These are phyloP conservation scores for Cenchrus fungigraminus DNA, from an alignment of 176 grass and related monocot species.

Conservation along the genomic window DNA sequence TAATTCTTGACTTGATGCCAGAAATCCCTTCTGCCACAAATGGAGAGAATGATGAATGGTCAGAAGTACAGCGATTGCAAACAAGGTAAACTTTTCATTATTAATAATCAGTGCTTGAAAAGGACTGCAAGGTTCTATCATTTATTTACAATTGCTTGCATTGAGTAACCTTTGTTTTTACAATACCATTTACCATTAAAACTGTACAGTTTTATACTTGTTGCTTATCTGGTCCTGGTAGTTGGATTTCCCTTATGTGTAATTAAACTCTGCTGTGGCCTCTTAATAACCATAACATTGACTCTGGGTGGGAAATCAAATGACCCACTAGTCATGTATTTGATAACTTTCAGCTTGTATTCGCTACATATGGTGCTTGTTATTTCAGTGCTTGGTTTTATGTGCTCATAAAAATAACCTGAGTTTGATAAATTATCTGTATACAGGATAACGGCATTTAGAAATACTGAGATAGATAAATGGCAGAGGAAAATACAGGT, in stretches of 20 bases:
- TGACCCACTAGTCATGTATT: background rate
- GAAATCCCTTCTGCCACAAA: slow-evolving; percentile 44
- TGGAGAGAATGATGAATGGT: slow-evolving; percentile 72
- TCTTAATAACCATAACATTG: background rate
- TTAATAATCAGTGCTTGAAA: background rate
- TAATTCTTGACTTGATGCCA: slow-evolving; percentile 39
- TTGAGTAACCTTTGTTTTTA: background rate
- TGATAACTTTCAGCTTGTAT: slow-evolving; percentile 5
- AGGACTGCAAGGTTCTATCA: slow-evolving; percentile 1
- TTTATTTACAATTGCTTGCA: slow-evolving; percentile 15
- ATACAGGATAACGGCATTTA: slow-evolving; percentile 72
- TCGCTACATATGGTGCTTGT: background rate
- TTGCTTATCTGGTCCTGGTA: slow-evolving; percentile 6
- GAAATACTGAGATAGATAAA: slow-evolving; percentile 85
- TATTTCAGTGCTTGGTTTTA: background rate
- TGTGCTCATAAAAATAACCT: background rate
- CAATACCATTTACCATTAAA: background rate
- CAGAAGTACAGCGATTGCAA: slow-evolving; percentile 62
- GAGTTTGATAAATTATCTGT: slow-evolving; percentile 7
- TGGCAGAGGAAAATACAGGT: slow-evolving; percentile 96
- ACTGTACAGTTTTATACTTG: background rate
- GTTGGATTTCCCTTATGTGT: background rate
- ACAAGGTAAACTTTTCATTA: slow-evolving; percentile 53
- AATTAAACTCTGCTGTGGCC: slow-evolving; percentile 4
- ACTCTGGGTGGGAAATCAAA: background rate